phyloP scores from a whole-genome alignment of 768 basidiomycete genomes.

The Phlegmacium glaucopus region DNA sequence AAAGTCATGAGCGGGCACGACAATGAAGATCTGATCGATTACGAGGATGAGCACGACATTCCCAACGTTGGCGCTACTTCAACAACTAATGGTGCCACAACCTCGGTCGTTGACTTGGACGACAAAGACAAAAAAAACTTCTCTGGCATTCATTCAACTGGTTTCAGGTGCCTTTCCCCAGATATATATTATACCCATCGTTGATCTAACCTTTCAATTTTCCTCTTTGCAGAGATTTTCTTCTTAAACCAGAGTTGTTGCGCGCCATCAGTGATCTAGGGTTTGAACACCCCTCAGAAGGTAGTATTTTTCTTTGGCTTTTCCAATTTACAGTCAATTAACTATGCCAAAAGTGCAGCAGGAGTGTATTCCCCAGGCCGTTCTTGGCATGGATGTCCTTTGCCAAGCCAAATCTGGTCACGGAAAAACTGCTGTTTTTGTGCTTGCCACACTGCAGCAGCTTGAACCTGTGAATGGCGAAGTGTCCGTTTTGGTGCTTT shows the following conservation, averaged over 20 bases:
- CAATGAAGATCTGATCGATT: constrained; percentile 92
- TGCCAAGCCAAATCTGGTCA: constrained; percentile 99
- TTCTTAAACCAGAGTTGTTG: constrained; percentile 94
- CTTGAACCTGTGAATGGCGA: constrained; percentile 98
- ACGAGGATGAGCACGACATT: constrained; percentile 88
- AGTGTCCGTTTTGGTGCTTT: constrained; percentile 95
- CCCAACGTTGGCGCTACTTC: constrained; percentile 52
- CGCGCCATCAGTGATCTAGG: constrained; percentile 99
- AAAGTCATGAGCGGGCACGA: constrained; percentile 73
- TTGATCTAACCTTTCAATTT: constrained; percentile 7
- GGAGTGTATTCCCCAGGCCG: constrained; percentile 99
- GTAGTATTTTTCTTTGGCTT: constrained; percentile 36
- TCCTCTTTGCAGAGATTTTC: constrained; percentile 73
- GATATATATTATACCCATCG: neutral
- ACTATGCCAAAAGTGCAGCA: constrained; percentile 75
- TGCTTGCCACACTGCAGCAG: constrained; percentile 96
- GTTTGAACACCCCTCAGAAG: constrained; percentile 99
- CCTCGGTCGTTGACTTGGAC: constrained; percentile 49
- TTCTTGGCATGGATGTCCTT: constrained; percentile 98
- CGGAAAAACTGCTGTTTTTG: constrained; percentile 99
- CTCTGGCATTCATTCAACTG: constrained; percentile 99
- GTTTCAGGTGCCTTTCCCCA: constrained; percentile 77
- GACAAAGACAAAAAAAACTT: constrained; percentile 97
- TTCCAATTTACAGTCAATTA: neutral
- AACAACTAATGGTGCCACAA: constrained; percentile 46